Evolutionary conservation across 768 basidiomycete species (phyloP).

Genomic region (Boletus reticuloceps): DNA sequence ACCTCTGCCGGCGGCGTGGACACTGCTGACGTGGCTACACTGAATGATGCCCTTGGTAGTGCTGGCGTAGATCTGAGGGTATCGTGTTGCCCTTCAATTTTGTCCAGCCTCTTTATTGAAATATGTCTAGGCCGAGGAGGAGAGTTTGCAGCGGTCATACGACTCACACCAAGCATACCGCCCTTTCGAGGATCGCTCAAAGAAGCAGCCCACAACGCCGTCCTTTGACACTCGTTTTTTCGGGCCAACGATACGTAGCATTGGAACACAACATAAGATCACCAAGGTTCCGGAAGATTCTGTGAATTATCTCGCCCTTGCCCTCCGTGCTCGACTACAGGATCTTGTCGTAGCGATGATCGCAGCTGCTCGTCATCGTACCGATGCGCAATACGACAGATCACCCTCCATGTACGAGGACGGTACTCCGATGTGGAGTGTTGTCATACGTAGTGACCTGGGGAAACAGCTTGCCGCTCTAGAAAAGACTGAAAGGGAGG

Average conservation of each 20-base stretch:
- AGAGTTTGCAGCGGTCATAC: constrained; percentile 65
- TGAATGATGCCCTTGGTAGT: constrained; percentile 84
- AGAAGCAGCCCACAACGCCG: constrained; percentile 69
- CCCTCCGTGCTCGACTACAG: constrained; percentile 71
- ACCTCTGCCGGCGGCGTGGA: constrained; percentile 43
- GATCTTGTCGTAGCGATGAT: constrained; percentile 68
- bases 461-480: constrained; percentile 73
- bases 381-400: constrained; percentile 66
- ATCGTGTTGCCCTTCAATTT: constrained; percentile 17
- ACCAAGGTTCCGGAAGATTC: constrained; percentile 65
- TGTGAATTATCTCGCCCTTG: constrained; percentile 75
- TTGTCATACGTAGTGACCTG: constrained; percentile 74
- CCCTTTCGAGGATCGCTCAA: constrained; percentile 72
- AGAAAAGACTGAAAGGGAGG: constrained; percentile 80
- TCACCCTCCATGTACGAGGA: constrained; percentile 65
- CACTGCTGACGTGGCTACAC: constrained; percentile 68
- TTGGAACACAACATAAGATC: constrained; percentile 70
- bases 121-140: constrained; percentile 75
- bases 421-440: constrained; percentile 78
- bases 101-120: neutral
- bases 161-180: constrained; percentile 63
- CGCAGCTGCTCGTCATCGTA: constrained; percentile 64
- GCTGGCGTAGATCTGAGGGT: constrained; percentile 86
- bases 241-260: constrained; percentile 62
- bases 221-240: constrained; percentile 68